These are phyloP conservation scores for Spathaspora boniae DNA, from an alignment of 805 yeast genomes.

Conservation along the genomic window DNA sequence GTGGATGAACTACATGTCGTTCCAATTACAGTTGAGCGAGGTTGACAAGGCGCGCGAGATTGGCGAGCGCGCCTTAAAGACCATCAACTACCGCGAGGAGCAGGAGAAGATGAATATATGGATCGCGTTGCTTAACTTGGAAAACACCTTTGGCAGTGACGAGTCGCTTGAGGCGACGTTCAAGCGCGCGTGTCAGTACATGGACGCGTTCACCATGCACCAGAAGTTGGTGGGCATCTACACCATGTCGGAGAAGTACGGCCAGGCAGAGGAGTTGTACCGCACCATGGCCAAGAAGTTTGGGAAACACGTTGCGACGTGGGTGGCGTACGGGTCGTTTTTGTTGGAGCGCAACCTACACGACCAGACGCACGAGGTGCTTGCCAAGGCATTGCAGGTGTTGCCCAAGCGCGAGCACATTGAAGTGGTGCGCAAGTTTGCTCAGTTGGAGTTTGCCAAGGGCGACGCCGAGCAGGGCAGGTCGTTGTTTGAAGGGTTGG, in stretches of 20 bases:
- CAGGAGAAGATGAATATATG: conserved; percentile 90
- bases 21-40: conserved; percentile 92
- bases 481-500: conserved; percentile 87
- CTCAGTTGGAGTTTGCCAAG: conserved; percentile 77
- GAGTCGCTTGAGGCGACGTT: conserved; percentile 79
- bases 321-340: conserved; percentile 81
- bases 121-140: conserved; percentile 93
- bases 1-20: conserved; percentile 99
- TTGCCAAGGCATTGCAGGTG: conserved; percentile 68
- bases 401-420: conserved; percentile 72
- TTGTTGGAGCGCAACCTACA: conserved; percentile 55
- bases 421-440: conserved; percentile 83
- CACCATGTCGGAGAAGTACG: conserved; percentile 65
- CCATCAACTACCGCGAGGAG: conserved; percentile 88
- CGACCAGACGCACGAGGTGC: conserved; percentile 66
- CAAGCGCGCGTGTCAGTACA: conserved; percentile 81
- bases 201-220: conserved; percentile 85
- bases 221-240: conserved; percentile 75
- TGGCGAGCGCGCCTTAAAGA: conserved; percentile 87
- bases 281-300: conserved; percentile 69
- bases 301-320: conserved; percentile 66
- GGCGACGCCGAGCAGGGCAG: conserved; percentile 96
- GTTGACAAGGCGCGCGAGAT: conserved; percentile 91
- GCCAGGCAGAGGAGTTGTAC: conserved; percentile 68
- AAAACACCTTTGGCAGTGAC: conserved; percentile 85